A percentile compares a stretch with the other conserved stretches of the same genome.
These are phyloP conservation scores for Trametes maxima DNA, from an alignment of 768 basidiomycete species.

Conservation along the genomic window DNA sequence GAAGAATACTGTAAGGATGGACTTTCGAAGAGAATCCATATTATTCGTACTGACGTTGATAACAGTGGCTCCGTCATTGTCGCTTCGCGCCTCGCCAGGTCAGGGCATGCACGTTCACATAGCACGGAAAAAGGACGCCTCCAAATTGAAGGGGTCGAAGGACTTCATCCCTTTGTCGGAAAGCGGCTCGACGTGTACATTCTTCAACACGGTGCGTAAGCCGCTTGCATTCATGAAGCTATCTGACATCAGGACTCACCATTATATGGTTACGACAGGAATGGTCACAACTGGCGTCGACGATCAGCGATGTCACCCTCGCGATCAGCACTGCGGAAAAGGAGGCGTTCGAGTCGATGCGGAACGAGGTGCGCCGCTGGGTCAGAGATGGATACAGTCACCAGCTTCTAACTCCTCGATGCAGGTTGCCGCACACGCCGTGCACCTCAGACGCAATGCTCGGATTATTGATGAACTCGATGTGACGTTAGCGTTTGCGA, in stretches of 20 bases:
- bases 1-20: conserved; percentile 50
- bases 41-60: not conserved
- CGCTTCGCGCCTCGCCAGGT: conserved; percentile 65
- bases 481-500: conserved; percentile 78
- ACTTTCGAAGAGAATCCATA: not conserved
- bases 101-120: conserved; percentile 81
- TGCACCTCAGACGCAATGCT: conserved; percentile 69
- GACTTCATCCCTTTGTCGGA: conserved; percentile 63
- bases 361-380: conserved; percentile 55
- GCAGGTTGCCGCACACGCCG: conserved; percentile 64
- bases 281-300: conserved; percentile 76
- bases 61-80: conserved; percentile 70
- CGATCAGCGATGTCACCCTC: conserved; percentile 58
- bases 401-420: not conserved
- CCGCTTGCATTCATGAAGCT: not conserved
- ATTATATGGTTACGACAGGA: conserved; percentile 42
- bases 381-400: not conserved
- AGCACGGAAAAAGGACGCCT: conserved; percentile 63
- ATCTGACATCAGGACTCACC: not conserved
- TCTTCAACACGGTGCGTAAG: conserved; percentile 50
- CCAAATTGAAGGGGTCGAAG: conserved; percentile 46
- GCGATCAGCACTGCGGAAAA: conserved; percentile 64
- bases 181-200: conserved; percentile 66
- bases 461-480: conserved; percentile 87
- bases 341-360: conserved; percentile 69